Percentiles rank a stretch among this genome's conserved stretches.
Evolutionary conservation across 2,329 filamentous ascomycete species (phyloP).

Genomic region (Hymenoscyphus linearis): DNA sequence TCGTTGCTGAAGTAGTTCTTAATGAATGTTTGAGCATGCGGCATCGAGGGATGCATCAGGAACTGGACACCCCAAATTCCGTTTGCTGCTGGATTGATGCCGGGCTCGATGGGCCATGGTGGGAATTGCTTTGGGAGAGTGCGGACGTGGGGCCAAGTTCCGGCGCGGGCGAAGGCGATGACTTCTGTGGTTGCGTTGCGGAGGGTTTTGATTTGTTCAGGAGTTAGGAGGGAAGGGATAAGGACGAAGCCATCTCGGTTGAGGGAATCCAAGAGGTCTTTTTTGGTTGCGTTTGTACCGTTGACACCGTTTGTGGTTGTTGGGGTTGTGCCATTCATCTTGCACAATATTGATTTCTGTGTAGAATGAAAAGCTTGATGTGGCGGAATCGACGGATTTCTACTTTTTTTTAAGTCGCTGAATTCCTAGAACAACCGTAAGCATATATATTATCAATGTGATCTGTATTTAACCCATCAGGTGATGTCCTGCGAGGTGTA

Average conservation of each 20-base stretch:
- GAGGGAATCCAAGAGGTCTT: conserved; percentile 38
- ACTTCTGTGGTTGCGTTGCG: conserved; percentile 53
- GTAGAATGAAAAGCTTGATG: not conserved
- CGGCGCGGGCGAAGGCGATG: conserved; percentile 59
- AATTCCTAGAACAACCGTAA: not conserved
- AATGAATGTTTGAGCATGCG: conserved; percentile 56
- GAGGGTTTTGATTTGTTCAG: conserved; percentile 51
- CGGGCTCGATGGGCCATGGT: conserved; percentile 58
- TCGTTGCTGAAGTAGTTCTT: conserved; percentile 65
- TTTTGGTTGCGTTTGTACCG: conserved; percentile 16
- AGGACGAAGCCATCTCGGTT: conserved; percentile 71
- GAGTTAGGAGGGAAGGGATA: conserved; percentile 58
- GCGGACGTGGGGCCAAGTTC: conserved; percentile 74
- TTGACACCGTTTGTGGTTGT: not conserved
- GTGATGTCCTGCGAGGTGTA: not conserved
- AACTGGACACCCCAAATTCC: conserved; percentile 92
- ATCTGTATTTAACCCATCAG: not conserved
- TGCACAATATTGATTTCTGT: not conserved
- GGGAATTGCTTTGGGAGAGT: conserved; percentile 89
- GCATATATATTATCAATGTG: not conserved
- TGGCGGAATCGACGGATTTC: not conserved
- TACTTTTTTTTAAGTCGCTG: not conserved
- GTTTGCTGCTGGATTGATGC: conserved; percentile 38
- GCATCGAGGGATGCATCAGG: conserved; percentile 68
- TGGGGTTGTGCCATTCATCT: not conserved